These are phyloP conservation scores for Monosporascus sp. DNA, from an alignment of 2,329 filamentous ascomycete genomes.

Conservation along the genomic window DNA sequence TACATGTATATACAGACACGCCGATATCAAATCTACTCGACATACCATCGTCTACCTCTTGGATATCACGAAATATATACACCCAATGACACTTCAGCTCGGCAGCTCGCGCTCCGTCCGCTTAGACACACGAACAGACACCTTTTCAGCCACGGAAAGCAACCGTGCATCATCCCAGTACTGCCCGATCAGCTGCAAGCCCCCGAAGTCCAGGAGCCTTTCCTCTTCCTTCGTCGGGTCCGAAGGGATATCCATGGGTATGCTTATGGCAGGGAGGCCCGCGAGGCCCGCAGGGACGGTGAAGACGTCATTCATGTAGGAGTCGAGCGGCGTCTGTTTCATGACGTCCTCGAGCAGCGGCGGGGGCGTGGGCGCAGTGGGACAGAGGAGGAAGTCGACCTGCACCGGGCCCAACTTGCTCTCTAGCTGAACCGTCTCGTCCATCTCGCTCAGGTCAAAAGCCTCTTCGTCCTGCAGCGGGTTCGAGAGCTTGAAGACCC, in stretches of 20 bases:
- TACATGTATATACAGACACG: neutral
- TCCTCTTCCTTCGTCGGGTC: slow-evolving; percentile 23
- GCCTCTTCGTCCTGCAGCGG: slow-evolving; percentile 54
- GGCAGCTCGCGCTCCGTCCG: slow-evolving; percentile 2
- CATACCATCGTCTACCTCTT: neutral
- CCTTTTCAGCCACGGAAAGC: slow-evolving; percentile 48
- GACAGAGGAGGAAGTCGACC: slow-evolving; percentile 83
- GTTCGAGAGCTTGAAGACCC: slow-evolving; percentile 66
- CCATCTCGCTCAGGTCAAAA: slow-evolving; percentile 58
- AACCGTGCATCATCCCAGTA: slow-evolving; percentile 69
- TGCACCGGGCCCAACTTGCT: slow-evolving; percentile 54
- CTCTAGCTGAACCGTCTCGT: slow-evolving; percentile 45
- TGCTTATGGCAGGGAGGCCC: slow-evolving; percentile 80
- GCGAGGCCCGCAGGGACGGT: slow-evolving; percentile 93
- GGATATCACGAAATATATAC: no score
- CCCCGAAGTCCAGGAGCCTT: slow-evolving; percentile 40
- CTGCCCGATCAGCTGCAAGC: slow-evolving; percentile 76
- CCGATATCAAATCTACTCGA: neutral
- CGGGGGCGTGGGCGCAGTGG: slow-evolving; percentile 75
- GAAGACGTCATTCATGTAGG: slow-evolving; percentile 91
- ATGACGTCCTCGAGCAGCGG: slow-evolving; percentile 58
- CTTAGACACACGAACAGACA: slow-evolving; percentile 18
- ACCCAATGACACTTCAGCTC: neutral
- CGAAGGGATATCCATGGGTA: slow-evolving; percentile 55
- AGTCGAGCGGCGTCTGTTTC: slow-evolving; percentile 57